Conservation (phyloP, 2,329 filamentous ascomycete species). For the Penicillium sp. region DNA sequence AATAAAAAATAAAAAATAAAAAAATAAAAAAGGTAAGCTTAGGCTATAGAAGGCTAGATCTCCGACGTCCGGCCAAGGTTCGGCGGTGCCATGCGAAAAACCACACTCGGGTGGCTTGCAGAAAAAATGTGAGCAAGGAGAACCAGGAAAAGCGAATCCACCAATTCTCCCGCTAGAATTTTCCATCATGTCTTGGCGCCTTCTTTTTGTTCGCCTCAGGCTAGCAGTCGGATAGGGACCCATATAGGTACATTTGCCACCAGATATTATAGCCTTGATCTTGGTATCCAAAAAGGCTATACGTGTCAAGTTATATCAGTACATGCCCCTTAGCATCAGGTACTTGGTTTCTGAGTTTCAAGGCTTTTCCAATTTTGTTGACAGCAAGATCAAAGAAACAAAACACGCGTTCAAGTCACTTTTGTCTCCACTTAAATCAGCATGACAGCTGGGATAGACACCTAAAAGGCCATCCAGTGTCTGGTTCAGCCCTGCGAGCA, state of each 20-base stretch:
- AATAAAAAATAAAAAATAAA: too few species aligned
- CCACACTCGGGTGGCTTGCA: neutral
- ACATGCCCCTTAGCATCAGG: accelerated
- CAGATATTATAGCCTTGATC: neutral
- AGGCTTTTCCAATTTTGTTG: accelerated
- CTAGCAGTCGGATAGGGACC: neutral
- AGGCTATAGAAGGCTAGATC: neutral
- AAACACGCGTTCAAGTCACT: slow-evolving; percentile 5
- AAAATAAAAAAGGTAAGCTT: too few species aligned
- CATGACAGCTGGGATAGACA: neutral
- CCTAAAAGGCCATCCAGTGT: neutral
- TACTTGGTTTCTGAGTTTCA: neutral
- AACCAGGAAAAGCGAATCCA: neutral
- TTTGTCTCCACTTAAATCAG: neutral
- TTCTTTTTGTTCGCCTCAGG: slow-evolving; percentile 1
- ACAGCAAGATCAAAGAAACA: slow-evolving; percentile 1
- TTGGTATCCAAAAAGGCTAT: neutral
- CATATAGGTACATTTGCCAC: neutral
- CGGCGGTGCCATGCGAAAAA: neutral
- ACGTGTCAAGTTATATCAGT: neutral
- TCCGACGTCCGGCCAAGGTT: neutral
- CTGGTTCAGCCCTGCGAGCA: neutral
- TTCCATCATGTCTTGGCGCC: neutral
- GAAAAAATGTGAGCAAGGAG: neutral
- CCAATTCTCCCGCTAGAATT: neutral